Conservation (phyloP, 108 stramenopile species). For the Conticribra guillardii region DNA sequence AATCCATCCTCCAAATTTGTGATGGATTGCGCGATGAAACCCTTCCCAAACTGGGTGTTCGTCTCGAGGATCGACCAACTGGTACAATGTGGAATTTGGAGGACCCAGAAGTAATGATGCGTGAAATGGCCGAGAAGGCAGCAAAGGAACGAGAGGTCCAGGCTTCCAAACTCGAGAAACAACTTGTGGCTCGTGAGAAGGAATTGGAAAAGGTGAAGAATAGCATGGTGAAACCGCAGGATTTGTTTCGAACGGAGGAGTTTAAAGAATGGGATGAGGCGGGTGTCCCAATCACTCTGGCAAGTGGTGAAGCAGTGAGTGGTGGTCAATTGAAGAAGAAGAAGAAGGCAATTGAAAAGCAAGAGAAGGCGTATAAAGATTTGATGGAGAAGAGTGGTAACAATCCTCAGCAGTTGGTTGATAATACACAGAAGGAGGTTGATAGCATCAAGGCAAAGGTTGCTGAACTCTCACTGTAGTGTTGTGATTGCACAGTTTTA, state of each 20-base stretch:
- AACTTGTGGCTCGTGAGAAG: slow-evolving; percentile 48
- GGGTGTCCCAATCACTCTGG: slow-evolving; percentile 47
- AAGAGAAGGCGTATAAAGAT: slow-evolving; percentile 46
- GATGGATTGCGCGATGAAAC: slow-evolving; percentile 92
- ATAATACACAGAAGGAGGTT: slow-evolving; percentile 40
- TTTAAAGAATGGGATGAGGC: slow-evolving; percentile 64
- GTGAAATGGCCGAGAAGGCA: slow-evolving; percentile 78
- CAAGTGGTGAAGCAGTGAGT: slow-evolving; percentile 50
- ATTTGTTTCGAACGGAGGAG: slow-evolving; percentile 57
- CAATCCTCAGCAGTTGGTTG: slow-evolving; percentile 51
- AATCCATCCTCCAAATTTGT: slow-evolving; percentile 71
- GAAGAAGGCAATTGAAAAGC: slow-evolving; percentile 54
- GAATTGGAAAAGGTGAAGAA: slow-evolving; percentile 53
- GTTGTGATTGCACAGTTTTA: not conserved
- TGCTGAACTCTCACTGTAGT: slow-evolving; percentile 38
- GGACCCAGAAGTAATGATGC: slow-evolving; percentile 81
- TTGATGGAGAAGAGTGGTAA: slow-evolving; percentile 50
- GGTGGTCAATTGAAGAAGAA: slow-evolving; percentile 55
- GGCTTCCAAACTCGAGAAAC: slow-evolving; percentile 62
- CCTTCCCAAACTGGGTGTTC: slow-evolving; percentile 87
- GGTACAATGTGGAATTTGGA: slow-evolving; percentile 93
- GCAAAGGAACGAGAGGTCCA: slow-evolving; percentile 50
- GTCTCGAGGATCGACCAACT: slow-evolving; percentile 88
- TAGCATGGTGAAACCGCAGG: slow-evolving; percentile 52
- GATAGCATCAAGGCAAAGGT: slow-evolving; percentile 48